A percentile compares a stretch with the other conserved stretches of the same genome.
These are phyloP conservation scores for Domatiomyces catenatus DNA, from an alignment of 2,329 filamentous ascomycete genomes.

Conservation along the genomic window DNA sequence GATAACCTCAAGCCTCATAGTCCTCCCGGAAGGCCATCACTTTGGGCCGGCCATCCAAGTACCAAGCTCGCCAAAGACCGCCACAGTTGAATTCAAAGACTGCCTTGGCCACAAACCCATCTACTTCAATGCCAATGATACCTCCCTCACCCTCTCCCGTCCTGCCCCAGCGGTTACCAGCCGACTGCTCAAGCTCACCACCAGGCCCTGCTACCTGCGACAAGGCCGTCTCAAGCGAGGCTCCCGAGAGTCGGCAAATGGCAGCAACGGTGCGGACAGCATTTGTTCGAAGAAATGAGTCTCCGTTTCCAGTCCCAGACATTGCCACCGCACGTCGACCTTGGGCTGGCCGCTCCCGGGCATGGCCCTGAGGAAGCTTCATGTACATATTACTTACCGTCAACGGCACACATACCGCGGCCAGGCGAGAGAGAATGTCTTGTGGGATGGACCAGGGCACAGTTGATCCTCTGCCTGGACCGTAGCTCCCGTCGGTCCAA, in stretches of 20 bases:
- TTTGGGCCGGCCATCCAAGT: constrained; percentile 24
- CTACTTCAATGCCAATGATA: constrained; percentile 54
- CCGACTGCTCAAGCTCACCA: constrained; percentile 60
- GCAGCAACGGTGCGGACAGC: constrained; percentile 59
- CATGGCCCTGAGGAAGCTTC: background rate
- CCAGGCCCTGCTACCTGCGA: constrained; percentile 50
- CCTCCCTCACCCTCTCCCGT: constrained; percentile 72
- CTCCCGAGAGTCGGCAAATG: constrained; percentile 49
- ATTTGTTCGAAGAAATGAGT: constrained; percentile 61
- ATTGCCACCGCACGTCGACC: constrained; percentile 22
- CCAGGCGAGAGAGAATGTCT: background rate
- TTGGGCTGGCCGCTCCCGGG: background rate
- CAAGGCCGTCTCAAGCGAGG: constrained; percentile 43
- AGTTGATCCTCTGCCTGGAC: background rate
- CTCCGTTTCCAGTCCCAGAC: constrained; percentile 75
- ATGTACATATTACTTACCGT: background rate
- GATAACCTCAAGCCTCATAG: constrained; percentile 18
- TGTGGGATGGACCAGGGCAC: background rate
- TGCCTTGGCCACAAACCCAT: constrained; percentile 37
- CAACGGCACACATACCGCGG: background rate
- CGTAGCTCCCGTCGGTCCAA: constrained; percentile 1
- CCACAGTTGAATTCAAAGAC: constrained; percentile 71
- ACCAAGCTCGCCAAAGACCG: constrained; percentile 73
- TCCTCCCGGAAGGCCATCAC: constrained; percentile 32
- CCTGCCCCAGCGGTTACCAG: constrained; percentile 54